Conservation (phyloP, 2,329 filamentous ascomycete species). For the Phyllosticta citrichinensis region DNA sequence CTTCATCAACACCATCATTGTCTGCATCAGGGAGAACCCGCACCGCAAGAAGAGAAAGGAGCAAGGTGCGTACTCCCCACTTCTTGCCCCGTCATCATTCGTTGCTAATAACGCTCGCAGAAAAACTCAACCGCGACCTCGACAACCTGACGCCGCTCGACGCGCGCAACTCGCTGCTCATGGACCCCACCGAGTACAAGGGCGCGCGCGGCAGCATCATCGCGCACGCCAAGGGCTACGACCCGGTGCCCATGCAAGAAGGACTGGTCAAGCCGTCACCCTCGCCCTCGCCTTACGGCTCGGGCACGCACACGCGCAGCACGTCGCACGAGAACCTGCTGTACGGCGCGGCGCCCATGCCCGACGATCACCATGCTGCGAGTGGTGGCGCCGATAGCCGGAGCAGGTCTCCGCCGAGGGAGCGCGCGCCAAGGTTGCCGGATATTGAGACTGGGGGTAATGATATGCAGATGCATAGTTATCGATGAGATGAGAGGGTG, state of each 20-base stretch:
- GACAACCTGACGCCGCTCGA: conserved; percentile 81
- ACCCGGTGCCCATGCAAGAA: conserved; percentile 21
- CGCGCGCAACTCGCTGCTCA: conserved; percentile 75
- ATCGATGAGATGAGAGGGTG: neutral
- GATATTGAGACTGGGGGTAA: conserved; percentile 14
- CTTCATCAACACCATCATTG: conserved; percentile 74
- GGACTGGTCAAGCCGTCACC: conserved; percentile 17
- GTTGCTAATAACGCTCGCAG: conserved; percentile 37
- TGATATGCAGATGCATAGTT: neutral
- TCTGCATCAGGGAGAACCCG: conserved; percentile 77
- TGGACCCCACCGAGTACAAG: conserved; percentile 47
- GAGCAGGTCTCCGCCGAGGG: conserved; percentile 17
- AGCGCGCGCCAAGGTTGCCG: conserved; percentile 20
- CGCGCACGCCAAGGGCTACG: conserved; percentile 20
- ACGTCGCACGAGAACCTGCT: conserved; percentile 17
- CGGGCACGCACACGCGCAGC: conserved; percentile 13
- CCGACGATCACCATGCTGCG: conserved; percentile 14
- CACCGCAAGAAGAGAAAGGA: conserved; percentile 83
- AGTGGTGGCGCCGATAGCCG: neutral
- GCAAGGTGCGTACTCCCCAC: no score
- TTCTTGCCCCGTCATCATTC: no score
- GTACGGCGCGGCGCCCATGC: conserved; percentile 25
- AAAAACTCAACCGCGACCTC: conserved; percentile 65
- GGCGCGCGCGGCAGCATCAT: conserved; percentile 20
- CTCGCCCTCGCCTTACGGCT: conserved; percentile 13